Evolutionary conservation across 805 yeast genomes (phyloP), one percentile per base, ranked within the genome.

Genomic region (Kodamaea lidongshanica): DNA sequence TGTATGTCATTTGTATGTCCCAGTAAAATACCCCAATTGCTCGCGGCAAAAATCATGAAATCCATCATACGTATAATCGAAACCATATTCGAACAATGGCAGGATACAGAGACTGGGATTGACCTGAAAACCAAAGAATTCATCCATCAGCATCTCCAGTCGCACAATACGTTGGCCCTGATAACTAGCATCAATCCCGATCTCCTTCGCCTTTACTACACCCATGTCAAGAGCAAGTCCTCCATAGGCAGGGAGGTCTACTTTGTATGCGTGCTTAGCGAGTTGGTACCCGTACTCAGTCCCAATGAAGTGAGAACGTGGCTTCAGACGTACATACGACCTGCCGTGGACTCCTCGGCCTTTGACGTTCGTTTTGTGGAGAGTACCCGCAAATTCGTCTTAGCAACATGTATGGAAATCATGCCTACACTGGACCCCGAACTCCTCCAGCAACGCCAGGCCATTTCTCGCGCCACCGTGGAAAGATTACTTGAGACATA

Each of bases 291-390:
- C 2, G 54, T 51, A 12, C 47, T 65, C 4, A 37, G 41, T 5
- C 45, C 44, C 16, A 44, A 45, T 7, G 63, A 58, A 21, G 46
- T 70, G 7, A 39, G 46, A 13, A 47, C 58, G 22, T 79, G 84
- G 83, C 57, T 72, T 27, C 52, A 57, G 16, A 57, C 67, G 19
- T 67, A 73, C 35, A 43, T 66, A 8, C 55, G 56, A 8, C 70
- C 73, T 1, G 76, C 80, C 0, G 54, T 76, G 3, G 78, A 77
- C 41, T 72, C 80, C 19, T 77, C 79, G 0, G 79, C 82, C 2
- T 57, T 54, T 30, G 65, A 60, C 32, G 41, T 61, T n/a, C 45
- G 44, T 6, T 55, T 70, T 35, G 63, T 64, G 7, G 41, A 40
- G 7, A 52, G 54, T 27, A 32, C 61, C 7, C 37, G 63, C 27